Percentiles rank a stretch among this genome's conserved stretches.
Conservation (phyloP, 176 grass and related monocot genomes). For the Bonia amplexicaulis region DNA sequence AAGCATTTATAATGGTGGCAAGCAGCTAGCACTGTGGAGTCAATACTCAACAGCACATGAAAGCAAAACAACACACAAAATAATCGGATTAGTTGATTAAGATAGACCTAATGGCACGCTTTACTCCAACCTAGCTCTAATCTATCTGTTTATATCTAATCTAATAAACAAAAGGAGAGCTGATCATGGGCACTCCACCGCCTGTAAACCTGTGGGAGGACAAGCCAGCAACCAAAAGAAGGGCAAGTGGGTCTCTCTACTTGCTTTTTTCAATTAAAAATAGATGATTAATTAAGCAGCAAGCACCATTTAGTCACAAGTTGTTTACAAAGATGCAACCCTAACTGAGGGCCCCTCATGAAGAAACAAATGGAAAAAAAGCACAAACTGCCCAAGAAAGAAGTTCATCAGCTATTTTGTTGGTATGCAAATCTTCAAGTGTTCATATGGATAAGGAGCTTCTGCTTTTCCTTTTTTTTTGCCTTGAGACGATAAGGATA, state of each 20-base stretch:
- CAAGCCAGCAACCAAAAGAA: conserved; percentile 50
- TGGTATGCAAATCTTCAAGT: background rate
- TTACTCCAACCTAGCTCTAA: conserved; percentile 37
- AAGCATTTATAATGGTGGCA: conserved; percentile 11
- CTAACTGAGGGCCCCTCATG: background rate
- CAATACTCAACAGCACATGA: conserved; percentile 27
- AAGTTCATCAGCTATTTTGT: conserved; percentile 26
- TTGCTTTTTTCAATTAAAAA: background rate
- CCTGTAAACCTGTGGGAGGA: conserved; percentile 26
- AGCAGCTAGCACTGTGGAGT: conserved; percentile 15
- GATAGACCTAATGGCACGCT: conserved; percentile 19
- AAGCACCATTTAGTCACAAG: conserved; percentile 8
- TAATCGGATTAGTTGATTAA: conserved; percentile 40
- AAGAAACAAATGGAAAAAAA: conserved; percentile 24
- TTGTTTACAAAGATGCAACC: background rate
- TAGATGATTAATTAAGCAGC: conserved; percentile 3
- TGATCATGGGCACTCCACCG: conserved; percentile 48
- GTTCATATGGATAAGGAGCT: background rate
- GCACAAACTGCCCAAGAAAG: background rate
- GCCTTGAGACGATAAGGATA: background rate
- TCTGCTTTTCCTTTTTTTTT: background rate
- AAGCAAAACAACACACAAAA: conserved; percentile 13
- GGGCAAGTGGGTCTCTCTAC: conserved; percentile 29
- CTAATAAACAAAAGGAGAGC: conserved; percentile 8
- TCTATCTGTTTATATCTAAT: conserved; percentile 20